Base-by-base conservation (phyloP, 106 monocot species). In the Narthecium ossifragum region DNA sequence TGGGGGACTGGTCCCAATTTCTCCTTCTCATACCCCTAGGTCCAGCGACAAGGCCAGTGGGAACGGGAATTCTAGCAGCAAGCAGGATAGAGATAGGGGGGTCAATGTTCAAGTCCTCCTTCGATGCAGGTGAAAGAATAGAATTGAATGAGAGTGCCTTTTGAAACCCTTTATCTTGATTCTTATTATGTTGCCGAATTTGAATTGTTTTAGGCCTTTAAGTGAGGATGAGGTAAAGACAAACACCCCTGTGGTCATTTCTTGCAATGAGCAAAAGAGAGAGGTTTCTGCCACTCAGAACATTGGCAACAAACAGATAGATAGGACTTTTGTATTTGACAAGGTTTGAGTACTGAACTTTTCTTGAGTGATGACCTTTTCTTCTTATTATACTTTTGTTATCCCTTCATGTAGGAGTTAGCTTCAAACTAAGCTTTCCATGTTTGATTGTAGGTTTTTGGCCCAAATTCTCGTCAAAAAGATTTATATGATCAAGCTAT, bases 31-130 rank as follows among this genome's bases (percentile, higher is more conserved):
- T 3, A 80, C 77, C 0, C 77, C 77, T 23, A 52, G 77, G 34
- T 80, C 80, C 13, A 67, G 12, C 28, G 77, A 85, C n/a, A 85
- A 43, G 61, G 3, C 17, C 30, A 12, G 64, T 17, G 66, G 36
- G 34, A 74, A 52, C 20, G 69, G 51, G 58, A 50, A 34, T 31
- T 57, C 68, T 31, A 61, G 22, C 45, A 48, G 31, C 61, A 71
- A 51, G 55, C 31, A 60, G 39, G 69, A 79, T 46, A 79, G 54
- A 47, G 79, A 80, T 0, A 77, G 71, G 63, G 84, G 84, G 26
- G 75, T 84, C 26, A 84, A 84, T 57, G 74, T 79, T 59, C 79
- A 79, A 57, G 81, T 82, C 39, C 34, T 82, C 23, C 69, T 82
- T 0, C 63, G 77, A 18, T 82, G 82, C 82, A 72, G 82, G 77